Percentiles rank a stretch among this genome's conserved stretches.
These are phyloP conservation scores for Sarocladium strictum DNA, from an alignment of 2,329 filamentous ascomycete genomes.

Conservation along the genomic window DNA sequence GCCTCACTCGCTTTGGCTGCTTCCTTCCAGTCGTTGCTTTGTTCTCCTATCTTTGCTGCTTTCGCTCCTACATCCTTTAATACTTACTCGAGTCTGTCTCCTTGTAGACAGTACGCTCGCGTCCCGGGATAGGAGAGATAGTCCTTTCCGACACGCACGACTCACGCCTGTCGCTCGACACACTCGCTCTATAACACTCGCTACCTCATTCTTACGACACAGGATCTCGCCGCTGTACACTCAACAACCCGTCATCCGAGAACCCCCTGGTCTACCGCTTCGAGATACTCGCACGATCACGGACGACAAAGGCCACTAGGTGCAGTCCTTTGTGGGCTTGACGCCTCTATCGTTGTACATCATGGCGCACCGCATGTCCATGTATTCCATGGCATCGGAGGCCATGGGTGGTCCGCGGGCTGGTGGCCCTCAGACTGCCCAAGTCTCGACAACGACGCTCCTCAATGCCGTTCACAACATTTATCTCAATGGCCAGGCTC, in stretches of 20 bases:
- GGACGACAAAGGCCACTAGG: constrained; percentile 28
- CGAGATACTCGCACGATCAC: constrained; percentile 10
- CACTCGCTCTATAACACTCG: background rate
- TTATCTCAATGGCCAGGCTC: constrained; percentile 77
- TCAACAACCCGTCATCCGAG: background rate
- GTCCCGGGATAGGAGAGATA: background rate
- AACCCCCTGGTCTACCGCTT: background rate
- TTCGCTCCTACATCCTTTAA: constrained; percentile 5
- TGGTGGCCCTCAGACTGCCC: constrained; percentile 62
- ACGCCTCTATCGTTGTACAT: constrained; percentile 17
- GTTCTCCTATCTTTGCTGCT: constrained; percentile 6
- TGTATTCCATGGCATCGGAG: constrained; percentile 63
- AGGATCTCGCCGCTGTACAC: background rate
- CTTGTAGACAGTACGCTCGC: background rate
- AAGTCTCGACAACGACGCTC: constrained; percentile 88
- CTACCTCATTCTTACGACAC: background rate
- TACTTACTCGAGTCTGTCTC: background rate
- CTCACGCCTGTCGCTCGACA: constrained; percentile 12
- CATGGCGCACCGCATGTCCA: constrained; percentile 62
- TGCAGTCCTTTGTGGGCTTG: constrained; percentile 27
- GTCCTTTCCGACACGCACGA: constrained; percentile 12
- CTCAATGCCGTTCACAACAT: constrained; percentile 88
- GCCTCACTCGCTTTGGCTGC: constrained; percentile 57
- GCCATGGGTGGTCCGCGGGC: constrained; percentile 51
- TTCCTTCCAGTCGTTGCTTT: constrained; percentile 29